These are phyloP conservation scores for Aspergillus kassunensis DNA, from an alignment of 495 filamentous ascomycete genomes.

Conservation along the genomic window DNA sequence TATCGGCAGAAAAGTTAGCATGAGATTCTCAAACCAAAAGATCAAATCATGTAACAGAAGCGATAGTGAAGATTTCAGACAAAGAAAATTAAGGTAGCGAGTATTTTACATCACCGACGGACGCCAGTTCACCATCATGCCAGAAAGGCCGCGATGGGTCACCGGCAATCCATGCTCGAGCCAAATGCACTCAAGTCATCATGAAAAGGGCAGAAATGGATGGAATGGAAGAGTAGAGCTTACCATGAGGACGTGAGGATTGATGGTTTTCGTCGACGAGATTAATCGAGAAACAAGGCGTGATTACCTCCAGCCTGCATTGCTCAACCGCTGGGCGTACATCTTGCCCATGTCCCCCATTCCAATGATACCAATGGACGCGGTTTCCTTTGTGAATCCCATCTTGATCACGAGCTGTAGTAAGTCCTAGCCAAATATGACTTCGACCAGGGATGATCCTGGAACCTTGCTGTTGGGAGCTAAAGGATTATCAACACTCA, in stretches of 20 bases:
- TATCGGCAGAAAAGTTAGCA: conserved; percentile 14
- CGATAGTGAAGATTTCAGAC: conserved; percentile 59
- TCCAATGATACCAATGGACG: conserved; percentile 86
- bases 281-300: conserved; percentile 9
- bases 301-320: conserved; percentile 90
- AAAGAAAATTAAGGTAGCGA: conserved; percentile 89
- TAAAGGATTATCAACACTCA: not conserved
- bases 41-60: not conserved
- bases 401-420: conserved; percentile 21
- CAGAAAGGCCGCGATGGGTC: conserved; percentile 47
- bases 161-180: conserved; percentile 77
- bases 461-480: not conserved
- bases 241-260: not conserved
- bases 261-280: not conserved
- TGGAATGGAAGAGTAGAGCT: conserved; percentile 13
- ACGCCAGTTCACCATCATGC: conserved; percentile 32
- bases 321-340: conserved; percentile 85
- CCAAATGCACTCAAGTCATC: conserved; percentile 99
- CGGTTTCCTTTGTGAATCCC: conserved; percentile 55
- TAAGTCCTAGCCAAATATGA: not conserved
- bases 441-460: too few relatives aligned
- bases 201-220: conserved; percentile 43
- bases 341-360: conserved; percentile 99
- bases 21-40: not conserved
- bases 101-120: conserved; percentile 93